Conservation (phyloP, 176 grass and related monocot species). For the Pharus latifolius region DNA sequence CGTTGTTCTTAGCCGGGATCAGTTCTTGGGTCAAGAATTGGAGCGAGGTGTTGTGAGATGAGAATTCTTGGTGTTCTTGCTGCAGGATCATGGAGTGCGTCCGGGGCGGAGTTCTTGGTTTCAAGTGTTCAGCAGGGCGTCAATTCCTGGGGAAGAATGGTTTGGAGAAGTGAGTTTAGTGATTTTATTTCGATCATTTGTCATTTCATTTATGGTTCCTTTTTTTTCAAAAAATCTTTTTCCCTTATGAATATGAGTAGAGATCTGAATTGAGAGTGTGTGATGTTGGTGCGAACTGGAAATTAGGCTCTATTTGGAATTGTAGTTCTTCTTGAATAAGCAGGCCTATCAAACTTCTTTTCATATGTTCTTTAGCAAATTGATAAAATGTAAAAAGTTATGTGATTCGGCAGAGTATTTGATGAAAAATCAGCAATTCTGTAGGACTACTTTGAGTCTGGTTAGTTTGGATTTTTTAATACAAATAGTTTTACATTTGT, state of each 20-base stretch:
- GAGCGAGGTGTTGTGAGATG: too few species aligned
- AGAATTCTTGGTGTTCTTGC: background rate
- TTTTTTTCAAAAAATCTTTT: background rate
- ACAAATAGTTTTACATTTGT: background rate
- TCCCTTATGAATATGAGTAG: too few species aligned
- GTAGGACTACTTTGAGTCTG: background rate
- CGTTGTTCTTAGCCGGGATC: too few species aligned
- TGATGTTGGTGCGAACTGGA: too few species aligned
- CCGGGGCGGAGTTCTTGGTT: conserved; percentile 12
- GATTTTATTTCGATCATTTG: background rate
- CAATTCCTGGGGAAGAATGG: background rate
- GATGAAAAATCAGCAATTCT: background rate
- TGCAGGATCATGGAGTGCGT: conserved; percentile 31
- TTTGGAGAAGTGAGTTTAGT: conserved; percentile 13
- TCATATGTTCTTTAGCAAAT: too few species aligned
- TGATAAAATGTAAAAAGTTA: too few species aligned
- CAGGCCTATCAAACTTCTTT: too few species aligned
- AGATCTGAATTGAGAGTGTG: too few species aligned
- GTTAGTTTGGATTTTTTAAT: too few species aligned
- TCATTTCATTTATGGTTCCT: background rate
- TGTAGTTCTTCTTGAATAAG: too few species aligned
- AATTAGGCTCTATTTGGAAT: too few species aligned
- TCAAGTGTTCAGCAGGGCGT: background rate
- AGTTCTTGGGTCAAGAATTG: background rate
- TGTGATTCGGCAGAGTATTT: background rate